Conservation (phyloP, 768 basidiomycete genomes). For the Floccularia luteovirens region DNA sequence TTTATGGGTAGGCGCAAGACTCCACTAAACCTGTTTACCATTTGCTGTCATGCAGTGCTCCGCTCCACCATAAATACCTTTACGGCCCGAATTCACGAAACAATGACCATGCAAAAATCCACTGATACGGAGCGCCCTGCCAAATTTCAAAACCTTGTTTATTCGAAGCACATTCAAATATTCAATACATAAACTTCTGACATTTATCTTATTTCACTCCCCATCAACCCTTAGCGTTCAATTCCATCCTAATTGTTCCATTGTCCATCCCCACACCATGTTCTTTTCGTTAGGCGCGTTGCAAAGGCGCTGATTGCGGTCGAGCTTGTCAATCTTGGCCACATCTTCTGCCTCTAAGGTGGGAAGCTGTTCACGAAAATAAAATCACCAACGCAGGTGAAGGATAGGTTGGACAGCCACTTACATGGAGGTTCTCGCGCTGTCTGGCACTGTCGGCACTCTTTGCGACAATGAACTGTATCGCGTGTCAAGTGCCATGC, state of each 20-base stretch:
- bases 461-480: constrained; percentile 37
- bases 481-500: constrained; percentile 45
- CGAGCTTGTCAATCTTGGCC: constrained; percentile 32
- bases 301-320: constrained; percentile 32
- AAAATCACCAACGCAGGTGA: neutral
- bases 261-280: constrained; percentile 29
- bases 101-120: too few species aligned
- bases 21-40: too few species aligned
- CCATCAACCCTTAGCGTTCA: too few species aligned
- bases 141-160: too few species aligned
- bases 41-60: too few species aligned
- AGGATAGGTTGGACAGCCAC: constrained; percentile 10
- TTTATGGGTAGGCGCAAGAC: too few species aligned
- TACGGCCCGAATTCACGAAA: too few species aligned
- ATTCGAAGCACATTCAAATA: too few species aligned
- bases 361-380: constrained; percentile 22
- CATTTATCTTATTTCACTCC: too few species aligned
- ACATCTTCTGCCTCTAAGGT: constrained; percentile 33
- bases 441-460: constrained; percentile 37
- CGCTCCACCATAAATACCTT: too few species aligned
- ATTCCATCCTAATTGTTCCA: constrained; percentile 33
- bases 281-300: constrained; percentile 26
- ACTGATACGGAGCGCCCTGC: too few species aligned
- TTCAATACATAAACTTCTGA: too few species aligned
- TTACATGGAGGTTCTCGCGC: constrained; percentile 40